A percentile compares a stretch with the other conserved stretches of the same genome.
phyloP scores from a whole-genome alignment of 306 rosid genomes.

The Nissolia schottii region DNA sequence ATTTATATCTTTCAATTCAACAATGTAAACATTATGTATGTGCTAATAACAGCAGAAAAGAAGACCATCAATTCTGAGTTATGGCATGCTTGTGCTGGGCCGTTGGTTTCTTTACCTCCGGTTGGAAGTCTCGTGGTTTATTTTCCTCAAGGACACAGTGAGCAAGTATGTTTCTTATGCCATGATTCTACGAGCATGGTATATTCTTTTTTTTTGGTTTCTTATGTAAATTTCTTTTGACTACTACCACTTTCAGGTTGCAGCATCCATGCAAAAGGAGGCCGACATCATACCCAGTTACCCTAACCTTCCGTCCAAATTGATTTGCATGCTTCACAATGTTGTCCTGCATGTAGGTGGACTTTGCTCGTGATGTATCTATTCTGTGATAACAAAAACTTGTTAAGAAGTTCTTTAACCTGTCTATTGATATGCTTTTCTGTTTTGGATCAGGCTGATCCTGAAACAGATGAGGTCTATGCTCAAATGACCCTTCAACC shows the following conservation, averaged over 20 bases:
- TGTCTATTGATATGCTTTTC: conserved; percentile 5
- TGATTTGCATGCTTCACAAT: conserved; percentile 97
- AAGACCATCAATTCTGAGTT: conserved; percentile 88
- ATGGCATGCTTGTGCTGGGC: conserved; percentile 99
- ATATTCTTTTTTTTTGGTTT: conserved; percentile 17
- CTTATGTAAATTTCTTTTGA: conserved; percentile 19
- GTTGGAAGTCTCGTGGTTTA: conserved; percentile 91
- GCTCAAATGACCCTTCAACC: conserved; percentile 99
- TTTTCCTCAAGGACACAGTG: conserved; percentile 98
- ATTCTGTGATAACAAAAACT: conserved; percentile 11
- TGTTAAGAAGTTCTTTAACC: background rate
- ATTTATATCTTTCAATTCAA: background rate
- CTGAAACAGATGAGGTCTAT: conserved; percentile 93
- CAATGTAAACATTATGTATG: conserved; percentile 28
- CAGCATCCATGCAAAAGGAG: conserved; percentile 99
- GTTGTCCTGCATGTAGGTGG: conserved; percentile 79
- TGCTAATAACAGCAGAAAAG: conserved; percentile 57
- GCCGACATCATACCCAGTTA: conserved; percentile 88
- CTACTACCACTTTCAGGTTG: conserved; percentile 55
- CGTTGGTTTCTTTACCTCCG: conserved; percentile 91
- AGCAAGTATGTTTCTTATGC: conserved; percentile 54
- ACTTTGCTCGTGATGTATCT: conserved; percentile 2
- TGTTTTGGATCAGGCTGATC: conserved; percentile 72
- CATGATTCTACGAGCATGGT: background rate
- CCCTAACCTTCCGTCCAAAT: conserved; percentile 94